phyloP scores from a whole-genome alignment of 495 filamentous ascomycete genomes.

The Aspergillus diversus region DNA sequence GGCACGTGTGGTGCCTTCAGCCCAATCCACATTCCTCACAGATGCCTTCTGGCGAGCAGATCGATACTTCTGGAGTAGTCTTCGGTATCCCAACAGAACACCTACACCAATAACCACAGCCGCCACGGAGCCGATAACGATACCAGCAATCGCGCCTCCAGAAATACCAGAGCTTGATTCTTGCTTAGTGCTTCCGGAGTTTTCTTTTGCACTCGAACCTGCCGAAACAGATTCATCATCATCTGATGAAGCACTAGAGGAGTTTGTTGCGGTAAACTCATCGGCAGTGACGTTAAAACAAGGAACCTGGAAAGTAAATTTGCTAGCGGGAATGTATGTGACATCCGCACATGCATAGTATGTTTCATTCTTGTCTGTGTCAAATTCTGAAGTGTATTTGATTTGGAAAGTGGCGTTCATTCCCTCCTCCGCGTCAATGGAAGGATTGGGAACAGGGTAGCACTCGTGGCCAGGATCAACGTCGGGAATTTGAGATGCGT shows the following conservation, averaged over 20 bases:
- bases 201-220: neutral
- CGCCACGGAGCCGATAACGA: constrained; percentile 49
- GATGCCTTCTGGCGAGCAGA: constrained; percentile 19
- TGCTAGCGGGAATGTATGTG: constrained; percentile 44
- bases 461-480: constrained; percentile 54
- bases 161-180: constrained; percentile 35
- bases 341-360: constrained; percentile 59
- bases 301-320: constrained; percentile 43
- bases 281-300: constrained; percentile 55
- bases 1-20: neutral
- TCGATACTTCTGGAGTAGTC: constrained; percentile 24
- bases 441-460: constrained; percentile 48
- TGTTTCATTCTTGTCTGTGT: constrained; percentile 47
- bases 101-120: constrained; percentile 30
- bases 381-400: constrained; percentile 49
- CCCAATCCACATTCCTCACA: constrained; percentile 23
- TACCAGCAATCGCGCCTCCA: constrained; percentile 49
- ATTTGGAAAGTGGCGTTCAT: constrained; percentile 57
- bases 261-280: constrained; percentile 27
- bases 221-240: constrained; percentile 5
- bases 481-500: constrained; percentile 30
- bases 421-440: constrained; percentile 39
- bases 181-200: constrained; percentile 4
- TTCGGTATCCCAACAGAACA: constrained; percentile 22
- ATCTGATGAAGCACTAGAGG: constrained; percentile 8